A percentile compares a stretch with the other conserved stretches of the same genome.
These are phyloP conservation scores for Fusarium verticillioides DNA, from an alignment of 2,329 filamentous ascomycete genomes.

Conservation along the genomic window DNA sequence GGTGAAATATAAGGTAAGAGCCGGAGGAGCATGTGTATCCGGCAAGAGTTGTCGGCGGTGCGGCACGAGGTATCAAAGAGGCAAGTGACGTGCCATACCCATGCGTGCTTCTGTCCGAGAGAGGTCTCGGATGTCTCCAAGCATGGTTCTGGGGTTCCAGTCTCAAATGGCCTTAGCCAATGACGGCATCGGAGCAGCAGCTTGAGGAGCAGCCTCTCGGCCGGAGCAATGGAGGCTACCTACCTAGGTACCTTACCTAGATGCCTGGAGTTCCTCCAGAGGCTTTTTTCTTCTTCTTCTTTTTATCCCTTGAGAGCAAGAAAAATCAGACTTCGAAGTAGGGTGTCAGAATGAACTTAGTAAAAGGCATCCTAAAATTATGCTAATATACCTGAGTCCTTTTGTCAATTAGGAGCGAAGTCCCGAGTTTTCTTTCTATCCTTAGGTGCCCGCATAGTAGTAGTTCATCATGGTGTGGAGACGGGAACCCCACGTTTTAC, in stretches of 20 bases:
- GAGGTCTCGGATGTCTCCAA: slow-evolving; percentile 8
- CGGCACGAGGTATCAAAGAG: slow-evolving; percentile 35
- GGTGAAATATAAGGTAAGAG: slow-evolving; percentile 11
- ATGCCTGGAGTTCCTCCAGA: slow-evolving; percentile 3
- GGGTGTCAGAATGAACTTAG: background rate
- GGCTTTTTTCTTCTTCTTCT: background rate
- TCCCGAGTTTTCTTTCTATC: background rate
- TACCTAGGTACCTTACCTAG: slow-evolving; percentile 12
- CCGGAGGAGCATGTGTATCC: slow-evolving; percentile 7
- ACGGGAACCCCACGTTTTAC: slow-evolving; percentile 10
- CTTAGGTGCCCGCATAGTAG: background rate
- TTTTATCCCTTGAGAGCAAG: background rate
- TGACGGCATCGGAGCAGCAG: slow-evolving; percentile 9
- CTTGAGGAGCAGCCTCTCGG: slow-evolving; percentile 13
- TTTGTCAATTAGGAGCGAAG: background rate
- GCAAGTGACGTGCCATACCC: slow-evolving; percentile 39
- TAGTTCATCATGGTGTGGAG: slow-evolving; percentile 15
- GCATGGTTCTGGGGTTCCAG: background rate
- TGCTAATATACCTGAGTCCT: background rate
- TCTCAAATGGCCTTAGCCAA: slow-evolving; percentile 14
- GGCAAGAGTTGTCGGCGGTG: slow-evolving; percentile 32
- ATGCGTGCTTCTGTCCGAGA: slow-evolving; percentile 16
- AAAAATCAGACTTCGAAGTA: background rate
- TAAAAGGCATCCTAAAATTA: background rate
- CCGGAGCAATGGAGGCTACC: slow-evolving; percentile 44